Conservation (phyloP, 2,329 filamentous ascomycete genomes). For the Penicillium nordicum region DNA sequence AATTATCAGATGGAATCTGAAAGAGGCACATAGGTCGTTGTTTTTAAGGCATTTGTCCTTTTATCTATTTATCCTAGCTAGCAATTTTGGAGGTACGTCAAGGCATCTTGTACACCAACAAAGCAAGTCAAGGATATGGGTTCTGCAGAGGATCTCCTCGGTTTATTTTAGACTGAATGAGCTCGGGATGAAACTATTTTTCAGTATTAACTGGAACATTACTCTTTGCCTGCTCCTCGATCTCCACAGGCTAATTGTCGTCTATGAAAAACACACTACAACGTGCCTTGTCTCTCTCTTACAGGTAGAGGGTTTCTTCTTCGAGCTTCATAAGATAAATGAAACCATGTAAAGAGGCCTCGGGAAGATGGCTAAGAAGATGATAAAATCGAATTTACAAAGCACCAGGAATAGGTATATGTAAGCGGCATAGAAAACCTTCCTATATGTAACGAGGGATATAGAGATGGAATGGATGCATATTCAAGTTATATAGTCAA, state of each 20-base stretch:
- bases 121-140: background rate
- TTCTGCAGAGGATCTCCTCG: background rate
- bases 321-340: background rate
- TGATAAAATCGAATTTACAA: background rate
- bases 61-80: background rate
- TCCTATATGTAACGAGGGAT: background rate
- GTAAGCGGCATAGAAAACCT: background rate
- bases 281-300: background rate
- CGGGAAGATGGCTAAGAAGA: background rate
- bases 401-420: background rate
- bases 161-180: background rate
- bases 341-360: background rate
- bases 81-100: background rate
- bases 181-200: background rate
- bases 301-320: background rate
- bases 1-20: background rate
- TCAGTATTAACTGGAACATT: background rate
- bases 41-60: background rate
- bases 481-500: background rate
- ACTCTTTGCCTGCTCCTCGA: background rate
- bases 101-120: background rate
- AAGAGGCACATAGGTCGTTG: background rate
- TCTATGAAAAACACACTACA: background rate
- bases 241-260: background rate
- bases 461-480: background rate